Conservation (phyloP, 768 basidiomycete species). For the Leucogyrophana mollusca region DNA sequence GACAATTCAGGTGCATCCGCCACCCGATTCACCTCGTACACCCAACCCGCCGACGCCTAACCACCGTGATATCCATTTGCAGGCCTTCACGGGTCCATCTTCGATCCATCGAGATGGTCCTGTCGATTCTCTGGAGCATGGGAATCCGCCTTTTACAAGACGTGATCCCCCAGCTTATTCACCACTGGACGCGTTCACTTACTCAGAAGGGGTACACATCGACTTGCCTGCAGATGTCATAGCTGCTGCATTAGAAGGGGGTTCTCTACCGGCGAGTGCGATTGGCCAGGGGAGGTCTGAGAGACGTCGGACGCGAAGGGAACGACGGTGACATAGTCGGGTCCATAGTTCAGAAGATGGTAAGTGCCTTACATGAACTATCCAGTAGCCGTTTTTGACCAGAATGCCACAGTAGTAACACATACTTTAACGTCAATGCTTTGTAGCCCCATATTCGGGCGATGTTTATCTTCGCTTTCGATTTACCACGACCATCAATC, state of each 20-base stretch:
- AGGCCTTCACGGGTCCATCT: constrained; percentile 48
- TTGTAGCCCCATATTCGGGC: constrained; percentile 18
- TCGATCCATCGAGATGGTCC: constrained; percentile 12
- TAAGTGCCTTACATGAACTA: too few relatives aligned
- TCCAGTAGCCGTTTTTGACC: too few relatives aligned
- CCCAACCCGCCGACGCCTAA: constrained; percentile 87
- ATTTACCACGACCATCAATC: constrained; percentile 14
- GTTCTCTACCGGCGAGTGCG: constrained; percentile 55
- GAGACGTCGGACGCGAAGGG: constrained; percentile 60
- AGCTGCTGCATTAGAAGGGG: constrained; percentile 81
- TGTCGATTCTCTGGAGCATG: constrained; percentile 26
- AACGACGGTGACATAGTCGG: constrained; percentile 25
- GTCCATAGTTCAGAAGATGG: constrained; percentile 8
- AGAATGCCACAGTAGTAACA: too few relatives aligned
- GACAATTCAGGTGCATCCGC: constrained; percentile 69
- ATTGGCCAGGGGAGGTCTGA: constrained; percentile 56
- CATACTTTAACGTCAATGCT: constrained; percentile 2
- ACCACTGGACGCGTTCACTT: constrained; percentile 81
- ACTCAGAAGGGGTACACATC: constrained; percentile 87
- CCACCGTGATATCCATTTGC: constrained; percentile 77
- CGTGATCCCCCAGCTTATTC: constrained; percentile 86
- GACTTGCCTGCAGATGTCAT: constrained; percentile 93
- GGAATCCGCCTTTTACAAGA: constrained; percentile 38
- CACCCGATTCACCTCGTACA: constrained; percentile 76
- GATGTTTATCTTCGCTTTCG: constrained; percentile 23